Percentiles rank a stretch among this genome's conserved stretches.
Evolutionary conservation across 768 basidiomycete species (phyloP).

Genomic region (Suillus bovinus): DNA sequence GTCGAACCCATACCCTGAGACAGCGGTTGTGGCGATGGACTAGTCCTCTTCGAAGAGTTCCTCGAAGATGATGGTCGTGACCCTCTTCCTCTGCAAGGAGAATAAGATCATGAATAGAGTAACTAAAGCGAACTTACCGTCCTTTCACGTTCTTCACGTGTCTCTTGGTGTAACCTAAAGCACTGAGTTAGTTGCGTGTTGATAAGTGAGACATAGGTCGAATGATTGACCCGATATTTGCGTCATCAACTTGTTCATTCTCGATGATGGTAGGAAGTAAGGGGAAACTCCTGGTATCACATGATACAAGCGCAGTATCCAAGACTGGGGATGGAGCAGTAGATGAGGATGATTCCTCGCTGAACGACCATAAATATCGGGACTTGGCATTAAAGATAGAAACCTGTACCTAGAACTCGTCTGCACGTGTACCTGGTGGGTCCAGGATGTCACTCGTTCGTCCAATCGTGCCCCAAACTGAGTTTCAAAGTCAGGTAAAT

Average conservation of each 20-base stretch:
- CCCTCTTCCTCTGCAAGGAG: not conserved
- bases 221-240: no score
- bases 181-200: not conserved
- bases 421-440: not conserved
- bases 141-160: not conserved
- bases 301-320: not conserved
- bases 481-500: not conserved
- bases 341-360: not conserved
- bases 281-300: no score
- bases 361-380: not conserved
- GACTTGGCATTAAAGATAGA: not conserved
- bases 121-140: not conserved
- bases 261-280: not conserved
- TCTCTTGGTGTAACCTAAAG: not conserved
- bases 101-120: not conserved
- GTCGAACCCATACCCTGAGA: not conserved
- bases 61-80: not conserved
- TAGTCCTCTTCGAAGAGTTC: not conserved
- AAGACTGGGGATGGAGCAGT: not conserved
- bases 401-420: not conserved
- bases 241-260: no score
- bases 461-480: not conserved
- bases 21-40: not conserved
- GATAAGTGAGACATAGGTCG: not conserved
- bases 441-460: not conserved